Percentiles rank a stretch among this genome's conserved stretches.
phyloP scores from a whole-genome alignment of 169 alveolate genomes.

The Pseudocohnilembus persalinus region DNA sequence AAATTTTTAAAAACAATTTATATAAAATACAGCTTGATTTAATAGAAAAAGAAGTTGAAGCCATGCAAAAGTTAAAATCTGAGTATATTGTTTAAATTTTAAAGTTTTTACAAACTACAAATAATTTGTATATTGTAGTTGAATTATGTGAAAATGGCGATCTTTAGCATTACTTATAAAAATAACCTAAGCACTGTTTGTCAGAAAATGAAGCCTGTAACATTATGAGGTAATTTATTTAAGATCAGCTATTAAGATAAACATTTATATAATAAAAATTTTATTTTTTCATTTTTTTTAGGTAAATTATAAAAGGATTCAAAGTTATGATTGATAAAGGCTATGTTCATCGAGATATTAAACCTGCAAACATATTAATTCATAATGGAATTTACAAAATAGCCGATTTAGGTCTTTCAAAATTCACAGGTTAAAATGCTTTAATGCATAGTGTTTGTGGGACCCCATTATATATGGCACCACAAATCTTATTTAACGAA shows the following conservation, averaged over 20 bases:
- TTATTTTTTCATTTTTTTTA: background rate
- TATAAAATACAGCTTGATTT: background rate
- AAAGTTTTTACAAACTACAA: constrained; percentile 28
- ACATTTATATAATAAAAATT: no score
- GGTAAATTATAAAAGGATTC: constrained; percentile 23
- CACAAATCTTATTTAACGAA: constrained; percentile 21
- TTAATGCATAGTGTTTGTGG: constrained; percentile 26
- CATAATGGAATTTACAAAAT: constrained; percentile 23
- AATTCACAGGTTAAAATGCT: constrained; percentile 10
- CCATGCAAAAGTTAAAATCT: background rate
- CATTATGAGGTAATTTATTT: constrained; percentile 3
- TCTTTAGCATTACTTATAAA: constrained; percentile 17
- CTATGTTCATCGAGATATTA: constrained; percentile 74
- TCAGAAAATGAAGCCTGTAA: constrained; percentile 7
- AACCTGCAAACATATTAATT: constrained; percentile 73
- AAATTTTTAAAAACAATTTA: background rate
- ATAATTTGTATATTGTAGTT: constrained; percentile 43
- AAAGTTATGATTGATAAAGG: constrained; percentile 19
- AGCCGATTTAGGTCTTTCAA: constrained; percentile 46
- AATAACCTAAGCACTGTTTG: constrained; percentile 14
- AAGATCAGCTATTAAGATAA: no score
- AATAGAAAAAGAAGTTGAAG: background rate
- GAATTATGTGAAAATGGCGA: constrained; percentile 53
- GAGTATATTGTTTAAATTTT: background rate
- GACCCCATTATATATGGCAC: constrained; percentile 49